phyloP scores from a whole-genome alignment of 192 early-diverging fungal genomes.

The Cetraspora pellucida region DNA sequence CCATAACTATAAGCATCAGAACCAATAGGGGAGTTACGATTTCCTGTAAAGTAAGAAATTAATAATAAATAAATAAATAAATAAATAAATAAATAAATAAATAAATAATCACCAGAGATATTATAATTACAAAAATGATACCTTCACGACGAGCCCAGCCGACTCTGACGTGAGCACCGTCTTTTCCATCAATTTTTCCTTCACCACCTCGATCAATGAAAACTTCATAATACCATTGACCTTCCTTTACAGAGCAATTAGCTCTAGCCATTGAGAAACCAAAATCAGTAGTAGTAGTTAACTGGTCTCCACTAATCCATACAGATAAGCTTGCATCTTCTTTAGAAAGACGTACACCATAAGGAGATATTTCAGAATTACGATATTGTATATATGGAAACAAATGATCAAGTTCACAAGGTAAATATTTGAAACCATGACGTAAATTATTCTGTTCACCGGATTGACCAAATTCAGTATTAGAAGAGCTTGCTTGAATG shows the following conservation, averaged over 20 bases:
- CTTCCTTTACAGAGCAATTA: conserved; percentile 61
- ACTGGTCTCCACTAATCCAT: conserved; percentile 56
- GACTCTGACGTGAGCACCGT: conserved; percentile 64
- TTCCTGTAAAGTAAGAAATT: conserved; percentile 40
- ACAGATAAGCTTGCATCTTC: conserved; percentile 65
- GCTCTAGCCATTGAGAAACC: conserved; percentile 68
- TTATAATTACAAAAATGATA: too few relatives aligned
- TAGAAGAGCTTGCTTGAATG: conserved; percentile 36
- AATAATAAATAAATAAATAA: too few relatives aligned
- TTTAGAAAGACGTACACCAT: conserved; percentile 51
- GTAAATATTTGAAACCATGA: conserved; percentile 63
- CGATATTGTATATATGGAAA: conserved; percentile 53
- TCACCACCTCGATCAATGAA: conserved; percentile 53
- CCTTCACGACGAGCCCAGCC: conserved; percentile 68
- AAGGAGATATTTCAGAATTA: conserved; percentile 48
- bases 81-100: background rate
- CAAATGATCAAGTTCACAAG: conserved; percentile 52
- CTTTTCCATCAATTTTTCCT: conserved; percentile 41
- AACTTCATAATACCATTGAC: conserved; percentile 67
- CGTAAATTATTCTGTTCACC: conserved; percentile 63
- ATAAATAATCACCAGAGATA: background rate
- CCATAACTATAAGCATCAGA: conserved; percentile 70
- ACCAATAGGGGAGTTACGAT: conserved; percentile 64
- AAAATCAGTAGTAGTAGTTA: conserved; percentile 61
- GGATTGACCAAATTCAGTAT: conserved; percentile 40